phyloP scores from a whole-genome alignment of 2,329 filamentous ascomycete species.

The Thielaviopsis punctulata region DNA sequence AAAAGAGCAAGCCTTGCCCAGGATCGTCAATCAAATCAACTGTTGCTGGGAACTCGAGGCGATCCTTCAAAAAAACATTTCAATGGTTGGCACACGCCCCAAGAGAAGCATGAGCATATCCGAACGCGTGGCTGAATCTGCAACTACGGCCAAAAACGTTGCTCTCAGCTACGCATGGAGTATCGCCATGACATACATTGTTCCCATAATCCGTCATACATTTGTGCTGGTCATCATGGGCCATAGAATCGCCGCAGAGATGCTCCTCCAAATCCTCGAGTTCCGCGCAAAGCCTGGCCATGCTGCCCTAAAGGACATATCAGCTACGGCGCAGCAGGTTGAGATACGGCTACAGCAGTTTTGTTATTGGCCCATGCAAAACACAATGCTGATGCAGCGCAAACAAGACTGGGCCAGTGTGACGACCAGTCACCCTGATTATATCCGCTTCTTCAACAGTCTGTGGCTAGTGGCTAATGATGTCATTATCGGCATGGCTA shows the following conservation, averaged over 20 bases:
- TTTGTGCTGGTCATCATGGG: conserved; percentile 67
- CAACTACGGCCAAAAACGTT: conserved; percentile 67
- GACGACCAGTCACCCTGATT: conserved; percentile 87
- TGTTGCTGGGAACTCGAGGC: conserved; percentile 82
- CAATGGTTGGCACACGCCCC: conserved; percentile 62
- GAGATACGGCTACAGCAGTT: conserved; percentile 96
- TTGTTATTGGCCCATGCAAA: conserved; percentile 97
- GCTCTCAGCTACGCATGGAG: conserved; percentile 52
- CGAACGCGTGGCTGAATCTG: conserved; percentile 85
- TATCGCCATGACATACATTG: conserved; percentile 55
- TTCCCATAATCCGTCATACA: conserved; percentile 53
- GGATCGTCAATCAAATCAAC: conserved; percentile 85
- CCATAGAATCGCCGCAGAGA: conserved; percentile 66
- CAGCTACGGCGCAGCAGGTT: conserved; percentile 89
- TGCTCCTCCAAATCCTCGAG: conserved; percentile 62
- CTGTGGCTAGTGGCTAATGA: conserved; percentile 97
- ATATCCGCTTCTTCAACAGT: conserved; percentile 98
- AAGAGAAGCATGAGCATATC: conserved; percentile 83
- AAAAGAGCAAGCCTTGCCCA: conserved; percentile 65
- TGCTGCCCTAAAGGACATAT: conserved; percentile 84
- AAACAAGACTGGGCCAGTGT: conserved; percentile 92
- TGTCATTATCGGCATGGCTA: conserved; percentile 91
- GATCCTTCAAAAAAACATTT: conserved; percentile 75
- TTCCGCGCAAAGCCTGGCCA: conserved; percentile 65
- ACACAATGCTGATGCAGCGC: conserved; percentile 72